A percentile compares a stretch with the other conserved stretches of the same genome.
Conservation (phyloP, 768 basidiomycete species). For the Trametes maxima region DNA sequence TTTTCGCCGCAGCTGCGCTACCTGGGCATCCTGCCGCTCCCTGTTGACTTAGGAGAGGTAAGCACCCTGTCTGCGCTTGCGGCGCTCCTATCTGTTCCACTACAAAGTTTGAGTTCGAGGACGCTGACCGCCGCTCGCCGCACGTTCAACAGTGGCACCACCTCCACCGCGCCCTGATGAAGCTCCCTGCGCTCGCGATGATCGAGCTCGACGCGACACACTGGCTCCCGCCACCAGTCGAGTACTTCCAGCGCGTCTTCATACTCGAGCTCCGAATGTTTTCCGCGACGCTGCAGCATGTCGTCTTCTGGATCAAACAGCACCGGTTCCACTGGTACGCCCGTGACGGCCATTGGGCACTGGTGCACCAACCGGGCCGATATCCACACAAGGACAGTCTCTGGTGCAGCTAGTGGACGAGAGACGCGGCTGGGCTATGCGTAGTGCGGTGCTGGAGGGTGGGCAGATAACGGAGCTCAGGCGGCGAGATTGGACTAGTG, state of each 20-base stretch:
- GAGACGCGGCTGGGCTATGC: neutral
- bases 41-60: slow-evolving; percentile 34
- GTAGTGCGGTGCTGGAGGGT: neutral
- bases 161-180: slow-evolving; percentile 39
- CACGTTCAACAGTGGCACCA: slow-evolving; percentile 32
- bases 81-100: neutral
- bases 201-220: slow-evolving; percentile 42
- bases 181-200: slow-evolving; percentile 36
- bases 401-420: slow-evolving; percentile 22
- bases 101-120: slow-evolving; percentile 15
- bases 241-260: slow-evolving; percentile 38
- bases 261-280: slow-evolving; percentile 43
- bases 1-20: slow-evolving; percentile 39
- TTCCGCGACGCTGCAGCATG: slow-evolving; percentile 36
- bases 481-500: neutral
- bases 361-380: slow-evolving; percentile 17
- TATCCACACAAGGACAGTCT: slow-evolving; percentile 11
- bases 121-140: slow-evolving; percentile 21
- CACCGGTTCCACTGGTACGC: slow-evolving; percentile 30
- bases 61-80: slow-evolving; percentile 18
- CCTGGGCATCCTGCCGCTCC: slow-evolving; percentile 42
- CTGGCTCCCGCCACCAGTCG: slow-evolving; percentile 38
- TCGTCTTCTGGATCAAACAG: slow-evolving; percentile 38
- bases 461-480: slow-evolving; percentile 15
- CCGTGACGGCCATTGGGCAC: slow-evolving; percentile 29